Conservation (phyloP, 75 land plant species). For the Selaginella tamariscina region DNA sequence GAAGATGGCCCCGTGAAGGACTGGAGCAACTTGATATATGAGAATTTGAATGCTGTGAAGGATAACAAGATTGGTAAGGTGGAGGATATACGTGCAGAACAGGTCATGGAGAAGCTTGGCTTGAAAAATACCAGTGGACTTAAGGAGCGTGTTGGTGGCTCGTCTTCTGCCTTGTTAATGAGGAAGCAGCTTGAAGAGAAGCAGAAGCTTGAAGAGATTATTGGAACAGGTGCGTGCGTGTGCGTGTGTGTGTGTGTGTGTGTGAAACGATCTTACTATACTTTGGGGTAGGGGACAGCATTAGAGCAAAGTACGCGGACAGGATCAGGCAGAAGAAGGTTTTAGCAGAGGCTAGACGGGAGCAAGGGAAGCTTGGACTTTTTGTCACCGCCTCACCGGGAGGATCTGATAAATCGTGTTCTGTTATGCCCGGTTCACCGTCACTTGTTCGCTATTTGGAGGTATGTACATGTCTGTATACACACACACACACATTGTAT, state of each 20-base stretch:
- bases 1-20: not conserved
- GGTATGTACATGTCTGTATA: constrained; percentile 13
- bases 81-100: constrained; percentile 12
- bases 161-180: not conserved
- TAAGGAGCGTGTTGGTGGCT: constrained; percentile 15
- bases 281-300: constrained; percentile 34
- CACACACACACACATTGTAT: not conserved
- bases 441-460: constrained; percentile 25
- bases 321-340: constrained; percentile 31
- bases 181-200: constrained; percentile 20
- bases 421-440: constrained; percentile 25
- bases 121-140: constrained; percentile 20
- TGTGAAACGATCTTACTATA: no score
- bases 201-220: constrained; percentile 29
- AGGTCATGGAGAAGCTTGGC: constrained; percentile 19
- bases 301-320: constrained; percentile 30
- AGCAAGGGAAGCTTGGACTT: constrained; percentile 24
- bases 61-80: not conserved
- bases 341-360: constrained; percentile 29
- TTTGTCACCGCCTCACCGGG: constrained; percentile 16
- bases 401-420: constrained; percentile 5
- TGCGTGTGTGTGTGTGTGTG: no score
- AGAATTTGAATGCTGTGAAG: not conserved
- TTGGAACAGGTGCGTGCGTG: no score
- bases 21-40: constrained; percentile 15